A percentile compares a stretch with the other conserved stretches of the same genome.
phyloP scores from a whole-genome alignment of 2,329 filamentous ascomycete species.

The Sporothrix dimorphospora region DNA sequence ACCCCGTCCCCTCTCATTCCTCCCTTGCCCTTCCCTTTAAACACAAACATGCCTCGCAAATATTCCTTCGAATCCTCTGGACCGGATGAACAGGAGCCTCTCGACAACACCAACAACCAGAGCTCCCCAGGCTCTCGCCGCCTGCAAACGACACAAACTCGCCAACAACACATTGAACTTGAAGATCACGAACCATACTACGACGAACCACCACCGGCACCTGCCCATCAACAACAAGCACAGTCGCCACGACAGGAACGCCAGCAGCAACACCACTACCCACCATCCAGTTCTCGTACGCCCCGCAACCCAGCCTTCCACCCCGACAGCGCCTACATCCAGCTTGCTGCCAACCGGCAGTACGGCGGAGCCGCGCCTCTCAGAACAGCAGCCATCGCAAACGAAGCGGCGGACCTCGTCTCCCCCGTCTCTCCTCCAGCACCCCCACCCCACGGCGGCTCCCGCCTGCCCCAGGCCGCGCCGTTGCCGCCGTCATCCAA shows the following conservation, averaged over 20 bases:
- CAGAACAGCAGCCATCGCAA: constrained; percentile 23
- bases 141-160: constrained; percentile 21
- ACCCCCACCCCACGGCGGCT: constrained; percentile 33
- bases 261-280: constrained; percentile 34
- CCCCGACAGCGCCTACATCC: constrained; percentile 45
- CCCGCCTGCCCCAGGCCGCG: neutral
- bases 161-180: constrained; percentile 26
- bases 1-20: neutral
- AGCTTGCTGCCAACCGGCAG: constrained; percentile 40
- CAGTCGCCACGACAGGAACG: constrained; percentile 29
- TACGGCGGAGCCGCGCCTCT: constrained; percentile 34
- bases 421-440: constrained; percentile 39
- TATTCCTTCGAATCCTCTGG: constrained; percentile 35
- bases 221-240: constrained; percentile 25
- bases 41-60: constrained; percentile 32
- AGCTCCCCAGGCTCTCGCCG: constrained; percentile 22
- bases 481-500: constrained; percentile 43
- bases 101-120: constrained; percentile 30
- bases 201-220: constrained; percentile 27
- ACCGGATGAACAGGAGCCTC: constrained; percentile 34
- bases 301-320: constrained; percentile 37
- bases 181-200: constrained; percentile 31
- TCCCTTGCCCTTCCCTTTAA: neutral
- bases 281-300: constrained; percentile 32
- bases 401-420: constrained; percentile 31